Base-by-base conservation (phyloP, 2,329 filamentous ascomycete species). In the Aspergillus persii region DNA sequence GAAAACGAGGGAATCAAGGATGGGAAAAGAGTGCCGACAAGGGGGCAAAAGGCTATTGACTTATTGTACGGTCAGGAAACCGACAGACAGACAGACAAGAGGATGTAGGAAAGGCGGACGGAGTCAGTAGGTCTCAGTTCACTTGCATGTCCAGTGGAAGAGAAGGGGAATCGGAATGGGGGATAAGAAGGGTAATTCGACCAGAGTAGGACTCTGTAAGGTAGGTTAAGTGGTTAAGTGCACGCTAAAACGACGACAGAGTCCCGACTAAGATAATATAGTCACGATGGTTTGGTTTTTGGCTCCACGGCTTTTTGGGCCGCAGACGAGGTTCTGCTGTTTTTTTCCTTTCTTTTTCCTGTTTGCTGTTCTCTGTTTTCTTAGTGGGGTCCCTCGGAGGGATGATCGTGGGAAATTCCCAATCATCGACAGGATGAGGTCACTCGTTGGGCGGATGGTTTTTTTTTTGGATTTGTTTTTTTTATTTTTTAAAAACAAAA, bases 1-100 rank as follows among this genome's bases (percentile, higher is more conserved):
- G 31, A 31, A 36, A 30, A 33, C n/a, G 36, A 30, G 36, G 12
- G 26, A 36, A 23, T 26, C 18, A 8, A 55, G 36, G 18, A 23
- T 23, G 46, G 44, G 53, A 58, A 54, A 58, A 53, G 50, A 41
- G 46, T 50, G 23, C 8, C 29, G 36, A 27, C 36, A 39, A 56
- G 36, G 54, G 48, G 50, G 36, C 36, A 23, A n/a, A 23, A 50
- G 27, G 27, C 15, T 12, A 48, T 7, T 52, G 29, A 31, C 55
- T 18, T 18, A 26, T 31, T 9, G 36, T 30, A 56, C 11, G 18
- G 27, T 18, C 50, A 50, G 23, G 23, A 53, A 49, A 47, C 18
- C 18, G 41, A 29, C 15, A 39, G 41, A 48, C n/a, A 46, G 18
- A 36, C 23, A 44, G 26, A n/a, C 15, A 8, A 53, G 29, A 46